phyloP scores from a whole-genome alignment of 2,329 filamentous ascomycete species.

The Rosellinia necatrix region DNA sequence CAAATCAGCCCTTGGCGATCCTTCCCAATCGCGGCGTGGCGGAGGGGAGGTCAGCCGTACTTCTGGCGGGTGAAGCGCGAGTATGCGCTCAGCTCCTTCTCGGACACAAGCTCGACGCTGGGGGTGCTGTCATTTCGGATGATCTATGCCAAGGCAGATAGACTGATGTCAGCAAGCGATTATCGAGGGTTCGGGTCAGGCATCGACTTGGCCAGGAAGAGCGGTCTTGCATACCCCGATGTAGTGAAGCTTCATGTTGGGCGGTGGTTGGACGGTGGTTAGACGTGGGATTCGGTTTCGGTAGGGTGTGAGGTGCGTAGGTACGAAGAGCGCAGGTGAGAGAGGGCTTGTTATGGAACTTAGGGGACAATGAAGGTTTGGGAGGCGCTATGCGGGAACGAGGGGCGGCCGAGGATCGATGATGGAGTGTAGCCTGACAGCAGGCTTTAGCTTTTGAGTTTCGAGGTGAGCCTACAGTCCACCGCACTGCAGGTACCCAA shows the following conservation, averaged over 20 bases:
- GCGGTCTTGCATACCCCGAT: slow-evolving; percentile 69
- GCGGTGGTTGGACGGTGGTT: slow-evolving; percentile 10
- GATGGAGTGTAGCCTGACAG: slow-evolving; percentile 18
- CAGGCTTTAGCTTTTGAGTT: not conserved
- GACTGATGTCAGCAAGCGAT: slow-evolving; percentile 24
- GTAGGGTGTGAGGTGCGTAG: not conserved
- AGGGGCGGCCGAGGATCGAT: slow-evolving; percentile 18
- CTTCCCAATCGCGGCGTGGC: not conserved
- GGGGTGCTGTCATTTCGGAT: slow-evolving; percentile 80
- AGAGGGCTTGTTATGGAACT: slow-evolving; percentile 1
- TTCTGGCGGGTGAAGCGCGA: slow-evolving; percentile 78
- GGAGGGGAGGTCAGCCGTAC: slow-evolving; percentile 48
- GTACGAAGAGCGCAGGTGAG: not conserved
- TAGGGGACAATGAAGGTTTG: not conserved
- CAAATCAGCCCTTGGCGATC: slow-evolving; percentile 25
- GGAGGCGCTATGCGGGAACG: slow-evolving; percentile 9
- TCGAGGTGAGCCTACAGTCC: not conserved
- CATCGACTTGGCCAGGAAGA: slow-evolving; percentile 34
- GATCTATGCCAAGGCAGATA: slow-evolving; percentile 58
- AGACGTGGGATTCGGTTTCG: not conserved
- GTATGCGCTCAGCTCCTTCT: slow-evolving; percentile 78
- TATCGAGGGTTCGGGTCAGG: slow-evolving; percentile 3
- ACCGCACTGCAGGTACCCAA: not conserved
- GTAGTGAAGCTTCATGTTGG: slow-evolving; percentile 82
- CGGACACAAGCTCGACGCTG: slow-evolving; percentile 74